A percentile compares a stretch with the other conserved stretches of the same genome.
These are phyloP conservation scores for Boletus sp. DNA, from an alignment of 768 basidiomycete genomes.

Conservation along the genomic window DNA sequence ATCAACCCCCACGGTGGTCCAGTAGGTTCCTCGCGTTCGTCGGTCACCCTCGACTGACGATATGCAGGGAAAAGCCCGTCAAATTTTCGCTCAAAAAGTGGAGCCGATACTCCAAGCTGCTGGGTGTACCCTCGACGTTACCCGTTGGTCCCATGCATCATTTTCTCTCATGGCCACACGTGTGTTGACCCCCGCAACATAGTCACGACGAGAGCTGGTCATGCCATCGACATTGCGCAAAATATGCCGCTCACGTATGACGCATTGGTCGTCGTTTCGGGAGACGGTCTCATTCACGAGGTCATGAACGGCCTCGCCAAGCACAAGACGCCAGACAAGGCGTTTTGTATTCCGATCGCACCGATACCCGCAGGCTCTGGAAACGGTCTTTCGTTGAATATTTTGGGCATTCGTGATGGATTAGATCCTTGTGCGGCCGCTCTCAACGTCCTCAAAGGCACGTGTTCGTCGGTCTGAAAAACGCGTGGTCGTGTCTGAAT, in stretches of 20 bases:
- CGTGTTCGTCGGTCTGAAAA: neutral
- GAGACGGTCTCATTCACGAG: slow-evolving; percentile 84
- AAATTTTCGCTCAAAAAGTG: slow-evolving; percentile 54
- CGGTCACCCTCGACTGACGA: neutral
- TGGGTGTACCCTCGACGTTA: slow-evolving; percentile 58
- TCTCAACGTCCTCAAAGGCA: slow-evolving; percentile 78
- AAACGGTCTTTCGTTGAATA: slow-evolving; percentile 71
- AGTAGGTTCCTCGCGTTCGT: slow-evolving; percentile 40
- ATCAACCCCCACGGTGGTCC: slow-evolving; percentile 82
- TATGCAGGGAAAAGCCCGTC: slow-evolving; percentile 57
- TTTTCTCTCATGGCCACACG: neutral
- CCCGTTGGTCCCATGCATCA: slow-evolving; percentile 44
- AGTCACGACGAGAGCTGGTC: slow-evolving; percentile 65
- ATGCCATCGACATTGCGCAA: slow-evolving; percentile 66
- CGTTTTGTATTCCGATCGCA: slow-evolving; percentile 66
- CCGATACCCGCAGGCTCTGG: slow-evolving; percentile 84
- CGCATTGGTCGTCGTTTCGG: slow-evolving; percentile 72
- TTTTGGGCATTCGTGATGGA: slow-evolving; percentile 68
- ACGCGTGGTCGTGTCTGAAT: neutral
- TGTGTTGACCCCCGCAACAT: neutral
- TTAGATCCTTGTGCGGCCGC: slow-evolving; percentile 70
- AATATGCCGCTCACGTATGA: slow-evolving; percentile 60
- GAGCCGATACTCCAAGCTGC: slow-evolving; percentile 74
- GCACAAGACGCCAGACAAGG: slow-evolving; percentile 56
- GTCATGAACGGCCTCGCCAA: slow-evolving; percentile 79